These are phyloP conservation scores for Chionographis japonica DNA, from an alignment of 106 monocot species.

Conservation along the genomic window DNA sequence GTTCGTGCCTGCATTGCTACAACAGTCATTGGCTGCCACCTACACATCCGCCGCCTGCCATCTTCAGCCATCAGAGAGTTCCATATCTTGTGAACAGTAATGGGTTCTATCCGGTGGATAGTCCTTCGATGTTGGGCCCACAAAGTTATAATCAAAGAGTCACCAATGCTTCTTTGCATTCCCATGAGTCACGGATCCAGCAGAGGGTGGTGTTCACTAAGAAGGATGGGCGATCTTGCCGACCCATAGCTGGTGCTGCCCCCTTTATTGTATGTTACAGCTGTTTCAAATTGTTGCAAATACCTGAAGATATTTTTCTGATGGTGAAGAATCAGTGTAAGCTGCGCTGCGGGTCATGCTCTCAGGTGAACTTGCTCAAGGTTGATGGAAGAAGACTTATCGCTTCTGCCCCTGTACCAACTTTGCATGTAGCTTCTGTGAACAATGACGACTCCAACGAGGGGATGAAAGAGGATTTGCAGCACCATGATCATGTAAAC, in stretches of 20 bases:
- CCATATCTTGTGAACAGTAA: slow-evolving; percentile 32
- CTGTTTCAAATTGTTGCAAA: slow-evolving; percentile 72
- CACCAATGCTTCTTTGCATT: slow-evolving; percentile 22
- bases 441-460: slow-evolving; percentile 11
- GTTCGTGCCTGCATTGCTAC: slow-evolving; percentile 58
- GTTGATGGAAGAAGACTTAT: slow-evolving; percentile 51
- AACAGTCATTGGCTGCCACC: slow-evolving; percentile 39
- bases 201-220: slow-evolving; percentile 28
- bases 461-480: slow-evolving; percentile 7
- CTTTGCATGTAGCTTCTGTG: slow-evolving; percentile 11
- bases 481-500: slow-evolving; percentile 10
- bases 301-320: slow-evolving; percentile 40
- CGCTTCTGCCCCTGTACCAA: slow-evolving; percentile 17
- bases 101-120: slow-evolving; percentile 31
- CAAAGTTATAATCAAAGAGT: slow-evolving; percentile 32
- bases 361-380: slow-evolving; percentile 48
- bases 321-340: slow-evolving; percentile 36
- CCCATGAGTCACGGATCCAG: slow-evolving; percentile 19
- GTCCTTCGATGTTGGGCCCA: slow-evolving; percentile 21
- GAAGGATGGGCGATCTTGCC: slow-evolving; percentile 39
- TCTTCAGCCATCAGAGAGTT: slow-evolving; percentile 21
- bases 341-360: slow-evolving; percentile 78
- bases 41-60: slow-evolving; percentile 20
- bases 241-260: slow-evolving; percentile 65
- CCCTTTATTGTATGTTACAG: slow-evolving; percentile 79